A percentile compares a stretch with the other conserved stretches of the same genome.
Evolutionary conservation across 768 basidiomycete genomes (phyloP).

Genomic region (Boletus edulis): DNA sequence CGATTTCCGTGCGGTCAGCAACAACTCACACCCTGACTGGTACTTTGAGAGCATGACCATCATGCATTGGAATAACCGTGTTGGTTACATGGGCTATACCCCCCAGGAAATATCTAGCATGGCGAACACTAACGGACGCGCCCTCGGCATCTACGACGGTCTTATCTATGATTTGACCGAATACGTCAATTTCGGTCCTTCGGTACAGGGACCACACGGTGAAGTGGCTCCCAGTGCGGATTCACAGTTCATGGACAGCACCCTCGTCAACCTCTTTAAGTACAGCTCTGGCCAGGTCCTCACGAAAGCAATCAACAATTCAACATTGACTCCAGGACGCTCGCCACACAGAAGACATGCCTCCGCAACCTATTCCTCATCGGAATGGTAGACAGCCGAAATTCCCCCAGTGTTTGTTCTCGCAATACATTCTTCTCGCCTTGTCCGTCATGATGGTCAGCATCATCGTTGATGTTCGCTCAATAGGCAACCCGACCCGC

Average conservation of each 20-base stretch:
- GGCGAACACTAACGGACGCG: no score
- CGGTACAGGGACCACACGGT: no score
- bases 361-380: conserved; percentile 91
- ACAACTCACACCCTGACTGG: conserved; percentile 96
- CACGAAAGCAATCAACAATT: conserved; percentile 69
- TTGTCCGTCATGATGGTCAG: conserved; percentile 90
- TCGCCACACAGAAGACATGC: conserved; percentile 79
- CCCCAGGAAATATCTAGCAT: conserved; percentile 69
- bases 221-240: no score
- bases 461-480: conserved; percentile 49
- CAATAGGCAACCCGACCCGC: no score
- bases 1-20: conserved; percentile 88
- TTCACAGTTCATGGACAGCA: no score
- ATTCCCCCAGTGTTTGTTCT: conserved; percentile 91
- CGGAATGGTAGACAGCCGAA: conserved; percentile 89
- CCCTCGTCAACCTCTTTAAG: no score
- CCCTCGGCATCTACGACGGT: no score
- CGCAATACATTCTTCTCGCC: conserved; percentile 86
- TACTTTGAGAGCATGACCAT: conserved; percentile 93
- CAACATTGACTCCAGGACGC: conserved; percentile 54
- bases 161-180: no score
- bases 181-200: no score
- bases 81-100: conserved; percentile 86
- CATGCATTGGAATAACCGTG: conserved; percentile 86
- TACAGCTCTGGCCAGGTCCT: conserved; percentile 81